Base-by-base conservation (phyloP, 2,329 filamentous ascomycete species). In the Colletotrichum simmondsii region DNA sequence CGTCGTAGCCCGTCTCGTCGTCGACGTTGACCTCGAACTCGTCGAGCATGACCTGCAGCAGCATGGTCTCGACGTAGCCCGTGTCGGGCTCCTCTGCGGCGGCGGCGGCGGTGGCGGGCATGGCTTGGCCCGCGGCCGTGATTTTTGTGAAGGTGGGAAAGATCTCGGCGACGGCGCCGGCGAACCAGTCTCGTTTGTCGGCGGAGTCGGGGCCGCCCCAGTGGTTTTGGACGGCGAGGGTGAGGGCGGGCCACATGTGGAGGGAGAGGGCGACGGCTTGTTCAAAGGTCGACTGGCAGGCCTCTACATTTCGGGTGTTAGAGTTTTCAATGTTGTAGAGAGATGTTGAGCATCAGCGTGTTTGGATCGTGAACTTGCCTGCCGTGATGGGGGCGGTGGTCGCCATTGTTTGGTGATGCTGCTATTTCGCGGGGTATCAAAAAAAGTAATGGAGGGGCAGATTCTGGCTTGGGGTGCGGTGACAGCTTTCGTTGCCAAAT, bases 181-280 rank as follows among this genome's bases (percentile, higher is more conserved):
- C 96, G 79, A 99, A 94, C 96, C 95, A 98, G 87, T 98, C 96
- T 79, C 96, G 93, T 86, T 98, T 98, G 83, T 97, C 95, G 73
- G 88, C 83, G 26, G 92, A 93, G 79, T 95, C 92, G 53, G 94
- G 91, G 2, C 96, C 97, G 78, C 96, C 97, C 93, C 95, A 98
- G 84, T 91, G 88, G 82, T 94, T 95, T 81, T 94, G 90, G 57
- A 98, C 94, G 59, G 97, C 95, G 80, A 98, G 91, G 61, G 93
- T 93, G 66, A 99, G 92, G 37, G 94, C 93, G 8, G 93, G 92
- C 97, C 97, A 99, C 79, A 94, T 90, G 85, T 95, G 92, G 76
- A 99, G 91, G 56, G 93, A 86, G 81, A 97, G 92, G 81, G 94
- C 95, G 77, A 98, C 93, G 80, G 91, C 93, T 79, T 97, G 92